Evolutionary conservation across 75 land plant species (phyloP).

Genomic region (Sequoia sempervirens): DNA sequence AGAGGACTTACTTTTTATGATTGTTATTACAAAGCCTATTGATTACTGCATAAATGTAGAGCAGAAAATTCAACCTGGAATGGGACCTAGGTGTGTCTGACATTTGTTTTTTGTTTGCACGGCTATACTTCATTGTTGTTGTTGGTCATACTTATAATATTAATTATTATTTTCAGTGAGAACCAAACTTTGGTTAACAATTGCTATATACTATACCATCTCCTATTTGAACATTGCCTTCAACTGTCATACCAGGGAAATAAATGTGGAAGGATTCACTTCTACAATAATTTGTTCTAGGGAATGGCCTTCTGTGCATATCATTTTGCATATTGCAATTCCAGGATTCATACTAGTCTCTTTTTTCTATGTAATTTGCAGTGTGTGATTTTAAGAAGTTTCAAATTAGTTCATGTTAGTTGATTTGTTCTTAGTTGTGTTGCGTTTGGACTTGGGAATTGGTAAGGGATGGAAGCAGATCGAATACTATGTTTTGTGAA

Average conservation of each 20-base stretch:
- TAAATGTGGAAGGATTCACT: neutral
- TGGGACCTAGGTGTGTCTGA: neutral
- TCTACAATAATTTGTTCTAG: neutral
- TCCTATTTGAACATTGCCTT: neutral
- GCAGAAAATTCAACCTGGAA: neutral
- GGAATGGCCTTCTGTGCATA: neutral
- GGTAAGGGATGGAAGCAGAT: neutral
- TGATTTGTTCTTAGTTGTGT: neutral
- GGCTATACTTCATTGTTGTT: neutral
- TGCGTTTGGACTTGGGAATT: neutral
- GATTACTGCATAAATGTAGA: neutral
- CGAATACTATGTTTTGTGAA: neutral
- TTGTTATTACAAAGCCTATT: neutral
- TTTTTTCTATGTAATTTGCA: neutral
- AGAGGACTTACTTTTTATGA: neutral
- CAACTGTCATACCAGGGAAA: neutral
- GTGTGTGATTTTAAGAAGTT: neutral
- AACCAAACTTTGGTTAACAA: neutral
- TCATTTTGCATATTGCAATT: neutral
- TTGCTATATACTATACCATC: neutral
- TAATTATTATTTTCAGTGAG: neutral
- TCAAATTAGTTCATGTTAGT: neutral
- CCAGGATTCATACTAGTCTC: neutral
- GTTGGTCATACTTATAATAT: neutral
- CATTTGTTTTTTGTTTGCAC: neutral